These are phyloP conservation scores for Metschnikowia borealis DNA, from an alignment of 805 yeast species.

Conservation along the genomic window DNA sequence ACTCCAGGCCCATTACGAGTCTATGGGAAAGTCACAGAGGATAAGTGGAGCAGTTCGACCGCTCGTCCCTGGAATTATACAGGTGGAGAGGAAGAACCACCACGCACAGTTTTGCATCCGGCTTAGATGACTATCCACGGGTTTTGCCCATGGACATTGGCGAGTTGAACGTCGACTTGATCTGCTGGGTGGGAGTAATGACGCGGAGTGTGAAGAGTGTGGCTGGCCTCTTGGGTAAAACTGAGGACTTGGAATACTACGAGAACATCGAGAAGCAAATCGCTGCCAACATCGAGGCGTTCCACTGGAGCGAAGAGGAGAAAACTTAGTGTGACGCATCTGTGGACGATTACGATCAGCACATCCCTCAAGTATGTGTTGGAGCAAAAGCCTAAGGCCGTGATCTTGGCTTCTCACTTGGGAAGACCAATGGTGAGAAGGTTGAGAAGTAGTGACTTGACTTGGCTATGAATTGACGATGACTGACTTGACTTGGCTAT, in stretches of 20 bases:
- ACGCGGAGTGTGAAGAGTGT: slow-evolving; percentile 73
- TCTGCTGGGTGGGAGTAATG: slow-evolving; percentile 94
- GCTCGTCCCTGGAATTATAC: slow-evolving; percentile 60
- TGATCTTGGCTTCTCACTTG: slow-evolving; percentile 92
- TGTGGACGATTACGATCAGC: slow-evolving; percentile 67
- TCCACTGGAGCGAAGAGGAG: slow-evolving; percentile 76
- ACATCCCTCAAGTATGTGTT: slow-evolving; percentile 81
- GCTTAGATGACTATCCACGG: slow-evolving; percentile 94
- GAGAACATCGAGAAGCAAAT: slow-evolving; percentile 52
- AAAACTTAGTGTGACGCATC: slow-evolving; percentile 79
- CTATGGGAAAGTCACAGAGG: slow-evolving; percentile 88
- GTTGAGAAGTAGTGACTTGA: slow-evolving; percentile 79
- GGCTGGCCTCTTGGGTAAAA: slow-evolving; percentile 56
- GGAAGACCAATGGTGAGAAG: slow-evolving; percentile 98
- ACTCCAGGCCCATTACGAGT: slow-evolving; percentile 69
- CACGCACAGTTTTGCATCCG: slow-evolving; percentile 85
- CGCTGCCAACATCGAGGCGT: slow-evolving; percentile 56
- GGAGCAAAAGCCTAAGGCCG: slow-evolving; percentile 86
- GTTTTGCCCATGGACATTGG: slow-evolving; percentile 76
- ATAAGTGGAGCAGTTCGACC: slow-evolving; percentile 63
- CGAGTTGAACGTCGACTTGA: slow-evolving; percentile 83
- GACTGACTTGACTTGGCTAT: too few species aligned
- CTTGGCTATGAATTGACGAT: too few species aligned
- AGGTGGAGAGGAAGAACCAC: slow-evolving; percentile 92
- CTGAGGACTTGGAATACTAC: slow-evolving; percentile 57